Base-by-base conservation (phyloP, 2,329 filamentous ascomycete species). In the Cladophialophora psammophila region DNA sequence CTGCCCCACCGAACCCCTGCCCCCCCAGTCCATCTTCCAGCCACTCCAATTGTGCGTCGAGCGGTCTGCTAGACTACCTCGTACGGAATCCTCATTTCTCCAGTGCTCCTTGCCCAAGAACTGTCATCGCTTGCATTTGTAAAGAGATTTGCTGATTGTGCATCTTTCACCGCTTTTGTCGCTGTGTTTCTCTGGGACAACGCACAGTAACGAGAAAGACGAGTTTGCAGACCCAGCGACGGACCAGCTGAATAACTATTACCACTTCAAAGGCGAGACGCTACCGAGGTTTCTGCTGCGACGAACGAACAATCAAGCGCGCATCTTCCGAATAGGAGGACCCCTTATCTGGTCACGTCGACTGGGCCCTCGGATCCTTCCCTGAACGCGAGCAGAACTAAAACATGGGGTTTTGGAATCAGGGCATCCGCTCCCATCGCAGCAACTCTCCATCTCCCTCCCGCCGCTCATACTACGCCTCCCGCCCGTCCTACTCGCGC, bases 401-500 rank as follows among this genome's bases (percentile, higher is more conserved):
- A 3, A 31, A 36, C 10, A 73, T 73, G 72, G 72, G 72, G 45
- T 72, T 73, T 64, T 73, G 71, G 71, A 73, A 72, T 61, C 68
- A 73, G 50, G 71, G 72, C 45, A 56, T 69, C 15, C 69, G 69
- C 55, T 63, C 63, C 9, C 60, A 40, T n/a, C 63, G 70, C 40
- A 71, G 68, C 32, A 69, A 66, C 38, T 59, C 56, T 13, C 66
- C 52, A 15, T 68, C 66, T 10, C 58, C 57, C 15, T 68, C 67
- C 1, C 63, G 64, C 32, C 58, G 54, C 34, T 59, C 57, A 35
- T 58, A 84, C 67, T 75, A 80, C 55, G 69, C 72, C 45, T 73
- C 76, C 0, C 69, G 76, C 0, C 70, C 76, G 12, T 67, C 72
- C 2, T 79, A 80, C 58, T 69, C 70, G 1, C 76, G 78, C 10